phyloP scores from a whole-genome alignment of 2,329 filamentous ascomycete genomes.

The Xylaria sp. region DNA sequence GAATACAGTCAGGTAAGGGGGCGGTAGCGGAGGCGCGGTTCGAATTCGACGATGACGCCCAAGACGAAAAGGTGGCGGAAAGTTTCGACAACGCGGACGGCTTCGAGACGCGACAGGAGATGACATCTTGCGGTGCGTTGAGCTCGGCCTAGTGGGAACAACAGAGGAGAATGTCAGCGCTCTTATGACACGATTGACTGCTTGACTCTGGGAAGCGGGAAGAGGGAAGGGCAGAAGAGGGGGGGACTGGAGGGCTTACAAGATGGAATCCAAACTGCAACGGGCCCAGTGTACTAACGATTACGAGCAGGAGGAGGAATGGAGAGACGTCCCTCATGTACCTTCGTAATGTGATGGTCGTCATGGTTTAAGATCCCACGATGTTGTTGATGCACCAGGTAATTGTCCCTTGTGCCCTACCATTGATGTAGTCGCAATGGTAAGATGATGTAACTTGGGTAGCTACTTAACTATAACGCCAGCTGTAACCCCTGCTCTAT shows the following conservation, averaged over 20 bases:
- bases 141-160: slow-evolving; percentile 76
- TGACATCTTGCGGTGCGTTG: slow-evolving; percentile 92
- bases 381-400: neutral
- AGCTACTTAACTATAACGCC: too few species aligned
- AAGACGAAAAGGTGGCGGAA: slow-evolving; percentile 43
- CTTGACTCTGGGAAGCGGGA: neutral
- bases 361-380: slow-evolving; percentile 31
- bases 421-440: neutral
- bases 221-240: neutral
- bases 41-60: slow-evolving; percentile 45
- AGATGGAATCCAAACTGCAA: slow-evolving; percentile 95
- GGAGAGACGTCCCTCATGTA: slow-evolving; percentile 67
- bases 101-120: slow-evolving; percentile 78
- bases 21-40: slow-evolving; percentile 39
- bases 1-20: slow-evolving; percentile 79
- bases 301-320: slow-evolving; percentile 81
- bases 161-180: slow-evolving; percentile 17
- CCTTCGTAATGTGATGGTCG: slow-evolving; percentile 45
- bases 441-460: too few species aligned
- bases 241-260: slow-evolving; percentile 58
- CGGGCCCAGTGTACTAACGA: slow-evolving; percentile 83
- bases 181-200: slow-evolving; percentile 20
- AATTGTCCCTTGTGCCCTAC: neutral
- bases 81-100: slow-evolving; percentile 53
- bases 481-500: too few species aligned